Evolutionary conservation across 495 filamentous ascomycete genomes (phyloP), one percentile per base, ranked within the genome.

Genomic region (Podospora australis): DNA sequence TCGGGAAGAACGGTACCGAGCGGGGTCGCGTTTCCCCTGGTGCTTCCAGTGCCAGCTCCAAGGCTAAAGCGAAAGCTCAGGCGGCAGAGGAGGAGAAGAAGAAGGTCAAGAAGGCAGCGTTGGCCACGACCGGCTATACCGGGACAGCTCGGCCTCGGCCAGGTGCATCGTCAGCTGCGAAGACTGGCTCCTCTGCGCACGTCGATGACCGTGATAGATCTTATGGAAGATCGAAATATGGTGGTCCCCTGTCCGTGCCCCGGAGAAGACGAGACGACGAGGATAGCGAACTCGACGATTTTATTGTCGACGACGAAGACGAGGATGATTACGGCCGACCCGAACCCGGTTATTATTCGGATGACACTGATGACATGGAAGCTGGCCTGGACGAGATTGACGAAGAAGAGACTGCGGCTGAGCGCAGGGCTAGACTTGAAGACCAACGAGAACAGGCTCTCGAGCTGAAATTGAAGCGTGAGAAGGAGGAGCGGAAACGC

Each of bases 351-450:
- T 20, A 48, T 21, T 56, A 55, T 25, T 54, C 63, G 16, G 71
- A 75, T 35, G 58, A 62, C 8, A 57, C 59, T 1, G 56, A 65
- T 6, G 80, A 83, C 53, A 83, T 83, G 80, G 80, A 83, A 57
- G 80, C 79, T 4, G 78, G 77, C 2, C 44, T 77, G 9, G 70
- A 71, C 14, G 80, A 82, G 43, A 77, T 83, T 13, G 71, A 81
- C 28, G 70, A 74, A 25, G 80, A 83, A 55, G 80, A 83, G 51
- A 70, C 68, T 36, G 49, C 60, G 21, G 78, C 79, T 6, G 68
- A 71, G 28, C 44, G 53, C 13, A 53, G 62, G 13, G 80, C 77
- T 7, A 59, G 70, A 10, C 65, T 65, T 26, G 80, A 83, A 58
- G 80, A 83, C 48, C 46, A 57, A 28, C 60, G 66, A 32, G 73